A percentile compares a stretch with the other conserved stretches of the same genome.
phyloP scores from a whole-genome alignment of 352 stramenopile genomes.

The Peronospora belbahrii region DNA sequence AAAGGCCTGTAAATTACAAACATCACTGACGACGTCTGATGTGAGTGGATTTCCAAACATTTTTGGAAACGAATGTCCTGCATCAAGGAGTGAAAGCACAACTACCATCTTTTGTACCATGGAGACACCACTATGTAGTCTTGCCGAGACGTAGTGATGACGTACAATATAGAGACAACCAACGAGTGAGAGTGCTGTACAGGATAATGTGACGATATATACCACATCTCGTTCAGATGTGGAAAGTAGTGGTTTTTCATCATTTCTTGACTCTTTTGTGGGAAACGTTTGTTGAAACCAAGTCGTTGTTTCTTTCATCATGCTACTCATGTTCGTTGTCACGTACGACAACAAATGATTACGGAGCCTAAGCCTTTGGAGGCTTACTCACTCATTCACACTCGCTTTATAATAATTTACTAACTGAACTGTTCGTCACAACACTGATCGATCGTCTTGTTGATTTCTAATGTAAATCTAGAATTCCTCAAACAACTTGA shows the following conservation, averaged over 20 bases:
- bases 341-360: background rate
- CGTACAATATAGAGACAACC: conserved; percentile 43
- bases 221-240: conserved; percentile 20
- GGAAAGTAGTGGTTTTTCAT: conserved; percentile 16
- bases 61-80: conserved; percentile 43
- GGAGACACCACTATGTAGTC: conserved; percentile 27
- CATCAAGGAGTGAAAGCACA: conserved; percentile 58
- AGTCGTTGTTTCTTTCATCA: background rate
- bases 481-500: background rate
- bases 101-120: conserved; percentile 68
- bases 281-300: background rate
- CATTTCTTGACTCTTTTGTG: background rate
- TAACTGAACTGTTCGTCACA: no score
- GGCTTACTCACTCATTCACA: background rate
- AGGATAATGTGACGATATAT: conserved; percentile 30
- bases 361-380: conserved; percentile 19
- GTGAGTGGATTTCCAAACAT: conserved; percentile 32
- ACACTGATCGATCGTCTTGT: background rate
- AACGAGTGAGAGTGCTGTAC: conserved; percentile 34
- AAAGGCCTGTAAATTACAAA: conserved; percentile 51
- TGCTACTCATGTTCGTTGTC: conserved; percentile 8
- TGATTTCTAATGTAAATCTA: conserved; percentile 11
- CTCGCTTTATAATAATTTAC: no score
- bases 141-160: conserved; percentile 31
- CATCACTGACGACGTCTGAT: conserved; percentile 3